These are phyloP conservation scores for Coprinopsis sp. DNA, from an alignment of 768 basidiomycete species.

Conservation along the genomic window DNA sequence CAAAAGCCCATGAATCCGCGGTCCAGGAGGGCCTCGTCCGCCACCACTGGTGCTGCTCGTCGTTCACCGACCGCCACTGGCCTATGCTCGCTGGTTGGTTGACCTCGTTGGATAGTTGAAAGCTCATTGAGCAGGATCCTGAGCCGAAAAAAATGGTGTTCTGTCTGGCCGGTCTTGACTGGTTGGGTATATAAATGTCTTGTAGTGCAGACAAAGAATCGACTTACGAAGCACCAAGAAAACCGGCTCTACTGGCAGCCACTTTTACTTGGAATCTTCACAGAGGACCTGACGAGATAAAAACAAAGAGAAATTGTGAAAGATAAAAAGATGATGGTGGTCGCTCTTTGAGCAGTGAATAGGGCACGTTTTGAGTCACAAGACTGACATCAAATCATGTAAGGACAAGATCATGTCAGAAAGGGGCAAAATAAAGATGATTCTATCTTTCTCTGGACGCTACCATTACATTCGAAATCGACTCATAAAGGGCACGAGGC, in stretches of 20 bases:
- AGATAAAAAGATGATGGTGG: background rate
- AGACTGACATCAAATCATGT: too few species aligned
- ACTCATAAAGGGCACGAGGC: too few species aligned
- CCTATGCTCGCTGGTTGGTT: background rate
- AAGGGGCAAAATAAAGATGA: conserved; percentile 6
- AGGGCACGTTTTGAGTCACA: conserved; percentile 10
- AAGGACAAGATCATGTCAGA: conserved; percentile 7
- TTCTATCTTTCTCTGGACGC: background rate
- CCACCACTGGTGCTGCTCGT: background rate
- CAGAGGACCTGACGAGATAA: conserved; percentile 3
- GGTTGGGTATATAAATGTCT: too few species aligned
- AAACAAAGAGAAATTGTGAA: conserved; percentile 5
- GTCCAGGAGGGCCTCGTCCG: background rate
- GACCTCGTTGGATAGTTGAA: background rate
- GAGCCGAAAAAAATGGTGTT: background rate
- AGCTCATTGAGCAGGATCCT: conserved; percentile 6
- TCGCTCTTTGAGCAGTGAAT: background rate
- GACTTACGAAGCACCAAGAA: background rate
- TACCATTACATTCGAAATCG: too few species aligned
- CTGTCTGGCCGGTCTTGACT: too few species aligned
- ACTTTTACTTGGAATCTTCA: conserved; percentile 9
- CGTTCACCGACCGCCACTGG: background rate
- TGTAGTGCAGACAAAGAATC: background rate
- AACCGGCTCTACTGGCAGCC: background rate
- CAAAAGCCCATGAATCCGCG: background rate